Evolutionary conservation across 768 basidiomycete species (phyloP).

Genomic region (Chiua virens): DNA sequence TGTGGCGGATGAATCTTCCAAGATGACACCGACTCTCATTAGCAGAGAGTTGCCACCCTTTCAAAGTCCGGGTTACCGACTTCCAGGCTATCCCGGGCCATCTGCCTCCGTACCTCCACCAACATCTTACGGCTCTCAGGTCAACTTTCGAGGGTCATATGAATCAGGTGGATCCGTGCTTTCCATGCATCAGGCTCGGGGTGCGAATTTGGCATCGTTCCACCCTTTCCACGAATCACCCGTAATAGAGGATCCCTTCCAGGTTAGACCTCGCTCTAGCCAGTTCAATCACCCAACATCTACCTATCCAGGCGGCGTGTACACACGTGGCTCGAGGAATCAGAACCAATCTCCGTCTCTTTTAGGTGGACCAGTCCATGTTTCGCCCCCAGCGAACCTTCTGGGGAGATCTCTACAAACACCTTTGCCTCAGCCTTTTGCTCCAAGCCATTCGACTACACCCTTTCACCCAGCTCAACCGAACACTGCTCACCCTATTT

Average conservation of each 20-base stretch:
- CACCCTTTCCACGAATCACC: slow-evolving; percentile 8
- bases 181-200: slow-evolving; percentile 8
- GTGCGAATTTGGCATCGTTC: not conserved
- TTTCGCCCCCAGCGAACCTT: slow-evolving; percentile 1
- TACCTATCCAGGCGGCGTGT: slow-evolving; percentile 10
- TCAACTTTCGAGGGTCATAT: slow-evolving; percentile 33
- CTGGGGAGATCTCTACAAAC: slow-evolving; percentile 6
- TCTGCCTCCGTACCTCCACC: slow-evolving; percentile 32
- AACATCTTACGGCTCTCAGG: slow-evolving; percentile 14
- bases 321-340: slow-evolving; percentile 8
- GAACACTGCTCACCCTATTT: slow-evolving; percentile 7
- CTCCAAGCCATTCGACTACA: slow-evolving; percentile 21
- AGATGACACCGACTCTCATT: slow-evolving; percentile 47
- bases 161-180: slow-evolving; percentile 27
- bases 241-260: slow-evolving; percentile 34
- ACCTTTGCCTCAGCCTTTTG: slow-evolving; percentile 15
- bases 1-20: slow-evolving; percentile 72
- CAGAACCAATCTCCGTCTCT: slow-evolving; percentile 17
- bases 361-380: slow-evolving; percentile 4
- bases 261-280: slow-evolving; percentile 49
- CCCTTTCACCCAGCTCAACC: slow-evolving; percentile 11
- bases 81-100: slow-evolving; percentile 12
- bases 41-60: slow-evolving; percentile 23
- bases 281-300: slow-evolving; percentile 39
- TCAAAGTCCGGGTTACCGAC: slow-evolving; percentile 1